Conservation (phyloP, 225 moss, liverwort and hornwort genomes). For the Bryum argenteum region DNA sequence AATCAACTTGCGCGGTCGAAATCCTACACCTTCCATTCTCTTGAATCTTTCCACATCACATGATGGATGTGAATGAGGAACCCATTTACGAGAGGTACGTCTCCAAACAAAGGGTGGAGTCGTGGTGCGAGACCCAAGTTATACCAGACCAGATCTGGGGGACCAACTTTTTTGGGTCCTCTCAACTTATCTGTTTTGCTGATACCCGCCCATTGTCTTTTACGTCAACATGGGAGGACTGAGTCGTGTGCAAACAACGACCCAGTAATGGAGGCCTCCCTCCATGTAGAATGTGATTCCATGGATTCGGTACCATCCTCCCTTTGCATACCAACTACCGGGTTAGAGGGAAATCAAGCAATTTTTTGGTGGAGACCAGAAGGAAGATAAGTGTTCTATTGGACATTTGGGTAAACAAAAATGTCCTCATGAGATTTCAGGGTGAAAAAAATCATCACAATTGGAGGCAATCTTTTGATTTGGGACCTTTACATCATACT, state of each 20-base stretch:
- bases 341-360: no score
- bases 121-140: background rate
- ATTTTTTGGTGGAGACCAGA: no score
- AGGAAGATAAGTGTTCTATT: no score
- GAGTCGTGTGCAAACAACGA: background rate
- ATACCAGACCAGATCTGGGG: slow-evolving; percentile 38
- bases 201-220: slow-evolving; percentile 11
- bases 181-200: slow-evolving; percentile 24
- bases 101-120: background rate
- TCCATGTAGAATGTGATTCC: background rate
- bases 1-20: no score
- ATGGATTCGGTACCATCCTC: background rate
- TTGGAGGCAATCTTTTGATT: no score
- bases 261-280: background rate
- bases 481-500: no score
- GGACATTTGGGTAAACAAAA: no score
- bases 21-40: no score
- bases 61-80: background rate
- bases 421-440: no score
- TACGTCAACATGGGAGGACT: background rate
- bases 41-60: no score
- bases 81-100: no score
- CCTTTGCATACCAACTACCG: background rate
- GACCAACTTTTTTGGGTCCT: slow-evolving; percentile 22
- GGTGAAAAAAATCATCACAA: no score